Evolutionary conservation across 371 early-diverging fungal species (phyloP), one percentile per base, ranked within the genome.

Genomic region (Massospora cicadina): DNA sequence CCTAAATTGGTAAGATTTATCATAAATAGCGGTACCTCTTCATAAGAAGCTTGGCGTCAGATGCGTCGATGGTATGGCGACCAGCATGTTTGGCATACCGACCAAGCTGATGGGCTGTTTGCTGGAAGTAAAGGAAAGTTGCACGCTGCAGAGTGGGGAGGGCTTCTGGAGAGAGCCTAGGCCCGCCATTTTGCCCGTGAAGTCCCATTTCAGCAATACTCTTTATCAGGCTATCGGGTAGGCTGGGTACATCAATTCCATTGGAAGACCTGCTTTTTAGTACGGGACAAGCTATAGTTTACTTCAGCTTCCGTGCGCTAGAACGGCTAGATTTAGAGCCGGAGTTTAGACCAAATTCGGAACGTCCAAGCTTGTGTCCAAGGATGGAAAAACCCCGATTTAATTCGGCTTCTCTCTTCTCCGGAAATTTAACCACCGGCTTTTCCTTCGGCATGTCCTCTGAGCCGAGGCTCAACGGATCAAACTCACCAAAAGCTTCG

Each of bases 11-110:
- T 43, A 10, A 43, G 43, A 5, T 43, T 43, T 5, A 43, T 10
- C 5, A 43, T 43, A 43, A 17, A 43, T 43, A 17, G 5, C 26
- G 17, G 13, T 57, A 57, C 58, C 58, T 57, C 28, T 57, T 57
- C 28, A 57, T 25, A 10, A 57, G 28, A 3, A 57, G 23, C 28
- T 57, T 27, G 12, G 28, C 23, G 26, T 57, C 58, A 13, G 58
- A 57, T 10, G 23, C 28, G 13, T 57, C 58, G 28, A 57, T 57
- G 13, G 58, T 57, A 12, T 57, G 23, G 25, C 58, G 23, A 12
- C 58, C 58, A 25, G 58, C 58, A n/a, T 57, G 58, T n/a, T 57
- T 57, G 28, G 58, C 17, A 57, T 57, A 57, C 17, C 7, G 7
- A 26, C 23, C 28, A 0, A 57, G 28, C 23, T 57, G 58, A 12